A percentile compares a stretch with the other conserved stretches of the same genome.
phyloP scores from a whole-genome alignment of 345 rosid genomes.

The Adansonia digitata region DNA sequence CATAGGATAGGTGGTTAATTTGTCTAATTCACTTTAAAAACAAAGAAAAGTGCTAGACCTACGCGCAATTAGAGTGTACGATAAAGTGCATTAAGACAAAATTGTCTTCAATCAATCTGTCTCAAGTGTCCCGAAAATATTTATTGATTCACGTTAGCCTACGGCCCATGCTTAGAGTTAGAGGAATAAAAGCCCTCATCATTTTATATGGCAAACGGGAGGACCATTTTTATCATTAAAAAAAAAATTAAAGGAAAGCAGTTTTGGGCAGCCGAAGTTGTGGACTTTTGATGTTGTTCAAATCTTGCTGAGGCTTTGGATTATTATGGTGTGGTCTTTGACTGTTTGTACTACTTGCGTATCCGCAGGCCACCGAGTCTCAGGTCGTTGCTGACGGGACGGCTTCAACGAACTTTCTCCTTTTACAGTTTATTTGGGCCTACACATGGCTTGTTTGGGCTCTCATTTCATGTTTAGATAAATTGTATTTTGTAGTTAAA shows the following conservation, averaged over 20 bases:
- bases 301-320: background rate
- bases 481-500: too few species aligned
- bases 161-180: background rate
- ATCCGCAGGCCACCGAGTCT: background rate
- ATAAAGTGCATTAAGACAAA: slow-evolving; percentile 6
- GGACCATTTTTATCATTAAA: background rate
- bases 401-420: background rate
- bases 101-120: background rate
- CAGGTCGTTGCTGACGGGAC: background rate
- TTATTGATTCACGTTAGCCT: background rate
- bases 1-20: slow-evolving; percentile 12
- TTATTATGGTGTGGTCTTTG: background rate
- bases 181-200: background rate
- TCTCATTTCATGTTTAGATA: background rate
- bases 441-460: background rate
- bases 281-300: background rate
- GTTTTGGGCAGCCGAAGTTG: slow-evolving; percentile 1
- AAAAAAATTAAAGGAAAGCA: background rate
- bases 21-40: slow-evolving; percentile 34
- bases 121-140: background rate
- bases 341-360: background rate
- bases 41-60: slow-evolving; percentile 3
- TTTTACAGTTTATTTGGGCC: background rate
- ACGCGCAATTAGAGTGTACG: slow-evolving; percentile 7
- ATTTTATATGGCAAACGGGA: background rate